A percentile compares a stretch with the other conserved stretches of the same genome.
phyloP scores from a whole-genome alignment of 2,329 filamentous ascomycete species.

The Pezizomycotina sp. region DNA sequence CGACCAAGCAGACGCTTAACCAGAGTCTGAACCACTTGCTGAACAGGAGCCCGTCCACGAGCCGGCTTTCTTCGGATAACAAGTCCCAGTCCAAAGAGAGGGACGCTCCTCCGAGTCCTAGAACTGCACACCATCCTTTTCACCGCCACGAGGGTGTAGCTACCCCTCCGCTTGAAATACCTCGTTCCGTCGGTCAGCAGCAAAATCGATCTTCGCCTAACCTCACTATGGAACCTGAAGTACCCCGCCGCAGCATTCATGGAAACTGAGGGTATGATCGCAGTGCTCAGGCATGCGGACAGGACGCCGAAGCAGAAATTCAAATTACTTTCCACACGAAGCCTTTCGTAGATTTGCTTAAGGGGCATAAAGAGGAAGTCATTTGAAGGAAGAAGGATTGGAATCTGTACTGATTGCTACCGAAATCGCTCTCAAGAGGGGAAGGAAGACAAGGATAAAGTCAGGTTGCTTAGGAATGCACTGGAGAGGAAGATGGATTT shows the following conservation, averaged over 20 bases:
- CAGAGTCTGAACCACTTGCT: conserved; percentile 17
- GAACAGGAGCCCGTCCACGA: conserved; percentile 17
- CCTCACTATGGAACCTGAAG: too few relatives aligned
- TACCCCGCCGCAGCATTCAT: conserved; percentile 74
- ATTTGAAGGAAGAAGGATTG: conserved; percentile 78
- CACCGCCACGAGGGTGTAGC: conserved; percentile 24
- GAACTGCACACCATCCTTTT: conserved; percentile 29
- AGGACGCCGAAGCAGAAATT: conserved; percentile 98
- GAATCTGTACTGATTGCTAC: conserved; percentile 81
- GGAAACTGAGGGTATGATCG: conserved; percentile 95
- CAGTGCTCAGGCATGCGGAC: conserved; percentile 89
- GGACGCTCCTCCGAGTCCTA: conserved; percentile 17
- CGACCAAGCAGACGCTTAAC: conserved; percentile 15
- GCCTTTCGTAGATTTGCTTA: conserved; percentile 85
- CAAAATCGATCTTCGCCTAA: conserved; percentile 31
- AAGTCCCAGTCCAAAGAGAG: conserved; percentile 20
- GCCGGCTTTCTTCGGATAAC: conserved; percentile 16
- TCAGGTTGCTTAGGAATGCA: conserved; percentile 71
- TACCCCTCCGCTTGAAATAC: conserved; percentile 7
- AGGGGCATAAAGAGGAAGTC: conserved; percentile 91
- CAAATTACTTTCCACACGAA: conserved; percentile 98
- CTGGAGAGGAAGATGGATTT: conserved; percentile 84
- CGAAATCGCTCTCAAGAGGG: conserved; percentile 59
- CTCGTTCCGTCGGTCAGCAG: conserved; percentile 27
- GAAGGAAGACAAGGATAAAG: conserved; percentile 70